A percentile compares a stretch with the other conserved stretches of the same genome.
These are phyloP conservation scores for Hibiscus mutabilis DNA, from an alignment of 345 rosid species.

Conservation along the genomic window DNA sequence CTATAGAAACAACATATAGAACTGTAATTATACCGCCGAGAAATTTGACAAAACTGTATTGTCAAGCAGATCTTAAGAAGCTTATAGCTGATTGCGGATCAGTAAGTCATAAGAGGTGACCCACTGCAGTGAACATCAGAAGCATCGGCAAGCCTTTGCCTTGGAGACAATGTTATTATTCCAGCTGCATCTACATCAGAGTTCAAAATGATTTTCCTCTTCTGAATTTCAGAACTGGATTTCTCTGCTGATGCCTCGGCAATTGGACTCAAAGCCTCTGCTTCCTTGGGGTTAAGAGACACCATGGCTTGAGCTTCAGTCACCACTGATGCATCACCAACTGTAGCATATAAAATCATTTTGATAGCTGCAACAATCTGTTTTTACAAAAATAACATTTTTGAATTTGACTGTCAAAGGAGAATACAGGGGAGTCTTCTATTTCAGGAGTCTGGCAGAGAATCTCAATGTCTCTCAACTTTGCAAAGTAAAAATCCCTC, in stretches of 20 bases:
- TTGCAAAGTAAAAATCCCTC: slow-evolving; percentile 88
- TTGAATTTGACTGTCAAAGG: not conserved
- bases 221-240: slow-evolving; percentile 49
- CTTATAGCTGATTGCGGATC: slow-evolving; percentile 15
- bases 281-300: slow-evolving; percentile 33
- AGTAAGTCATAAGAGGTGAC: slow-evolving; percentile 84
- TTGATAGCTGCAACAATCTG: slow-evolving; percentile 82
- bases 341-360: slow-evolving; percentile 72
- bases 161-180: slow-evolving; percentile 59
- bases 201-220: slow-evolving; percentile 72
- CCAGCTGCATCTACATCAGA: slow-evolving; percentile 70
- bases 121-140: slow-evolving; percentile 86
- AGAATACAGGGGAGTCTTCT: slow-evolving; percentile 55
- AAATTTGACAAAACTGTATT: slow-evolving; percentile 3
- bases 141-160: slow-evolving; percentile 80
- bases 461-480: slow-evolving; percentile 85
- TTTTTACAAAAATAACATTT: not conserved
- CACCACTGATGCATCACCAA: slow-evolving; percentile 54
- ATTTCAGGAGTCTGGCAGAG: slow-evolving; percentile 66
- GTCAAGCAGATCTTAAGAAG: not conserved
- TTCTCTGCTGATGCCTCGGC: slow-evolving; percentile 67
- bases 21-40: slow-evolving; percentile 7
- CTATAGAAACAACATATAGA: slow-evolving; percentile 14
- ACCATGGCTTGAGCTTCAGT: slow-evolving; percentile 71
- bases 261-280: slow-evolving; percentile 55